Evolutionary conservation across 371 early-diverging fungal species (phyloP), one percentile per base, ranked within the genome.

Genomic region (Thermomucor indicae-seudaticae): DNA sequence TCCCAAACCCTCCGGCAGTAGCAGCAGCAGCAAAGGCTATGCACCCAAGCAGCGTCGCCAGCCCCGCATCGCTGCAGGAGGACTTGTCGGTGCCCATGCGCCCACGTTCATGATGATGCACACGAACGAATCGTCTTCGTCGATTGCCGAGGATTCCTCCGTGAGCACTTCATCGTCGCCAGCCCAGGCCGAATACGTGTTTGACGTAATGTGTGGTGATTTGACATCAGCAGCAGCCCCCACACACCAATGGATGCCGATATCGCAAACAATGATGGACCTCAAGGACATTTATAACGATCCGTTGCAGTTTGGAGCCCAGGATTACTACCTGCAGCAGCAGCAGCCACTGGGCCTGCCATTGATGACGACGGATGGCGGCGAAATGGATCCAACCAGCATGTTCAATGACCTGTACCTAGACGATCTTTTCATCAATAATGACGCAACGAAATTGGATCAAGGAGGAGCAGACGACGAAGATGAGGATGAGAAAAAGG

Each of bases 111-210:
- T 43, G 43, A 10, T 28, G 27, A 27, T 52, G 4, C 42, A 11
- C n/a, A n/a, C 44, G 0, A n/a, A 31, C 24, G 22, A 24, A 19
- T 65, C 65, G 6, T 53, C 61, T 8, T 59, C 58, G 19, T 66
- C 75, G 2, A 68, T 70, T 11, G 68, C 69, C 25, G 77, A 72
- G 44, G 72, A 72, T 28, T 76, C 73, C n/a, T 76, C 77, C 14
- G 64, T 67, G 31, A 62, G 61, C 23, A 63, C 50, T 16, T 55
- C 58, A 14, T 53, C 73, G 4, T 72, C 77, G 20, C 69, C 75
- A 27, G 64, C 70, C 4, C 77, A 72, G 31, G 64, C 60, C 1
- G 70, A 76, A 43, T 76, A 68, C 48, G 66, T 76, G 6, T 62
- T 76, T 52, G 77, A 76, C 35, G 64, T 75, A 37, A 68, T 76